Percentiles rank a stretch among this genome's conserved stretches.
Conservation (phyloP, 2,329 filamentous ascomycete genomes). For the Lasiodiplodia sp. region DNA sequence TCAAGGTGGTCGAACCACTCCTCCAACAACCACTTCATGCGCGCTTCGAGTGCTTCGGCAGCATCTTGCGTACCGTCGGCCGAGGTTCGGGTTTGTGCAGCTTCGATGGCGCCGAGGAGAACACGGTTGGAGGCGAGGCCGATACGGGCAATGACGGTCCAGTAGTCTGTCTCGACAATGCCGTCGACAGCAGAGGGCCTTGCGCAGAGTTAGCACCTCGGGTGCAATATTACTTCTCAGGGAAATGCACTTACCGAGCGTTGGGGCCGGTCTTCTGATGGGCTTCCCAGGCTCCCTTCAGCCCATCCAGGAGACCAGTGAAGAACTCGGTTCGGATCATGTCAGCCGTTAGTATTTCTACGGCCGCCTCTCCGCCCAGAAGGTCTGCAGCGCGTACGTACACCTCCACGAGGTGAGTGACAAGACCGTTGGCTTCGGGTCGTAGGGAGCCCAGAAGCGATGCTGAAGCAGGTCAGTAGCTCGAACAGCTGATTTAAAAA, state of each 20-base stretch:
- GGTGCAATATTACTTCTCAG: too few relatives aligned
- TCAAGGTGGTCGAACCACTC: conserved; percentile 74
- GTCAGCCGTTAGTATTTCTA: conserved; percentile 60
- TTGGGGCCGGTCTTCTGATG: conserved; percentile 83
- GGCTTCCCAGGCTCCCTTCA: conserved; percentile 64
- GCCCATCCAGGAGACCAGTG: conserved; percentile 58
- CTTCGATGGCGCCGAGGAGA: conserved; percentile 65
- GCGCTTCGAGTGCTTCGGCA: conserved; percentile 44
- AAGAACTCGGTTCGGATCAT: conserved; percentile 67
- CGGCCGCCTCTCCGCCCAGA: conserved; percentile 59
- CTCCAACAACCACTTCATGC: conserved; percentile 58
- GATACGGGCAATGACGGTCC: conserved; percentile 81
- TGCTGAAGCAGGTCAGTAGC: conserved; percentile 38
- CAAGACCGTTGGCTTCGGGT: conserved; percentile 55
- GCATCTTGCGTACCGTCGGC: conserved; percentile 35
- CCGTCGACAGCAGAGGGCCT: conserved; percentile 74
- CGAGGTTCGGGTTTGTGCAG: conserved; percentile 32
- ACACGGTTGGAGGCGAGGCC: conserved; percentile 74
- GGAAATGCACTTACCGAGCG: conserved; percentile 2
- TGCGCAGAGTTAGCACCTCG: not conserved
- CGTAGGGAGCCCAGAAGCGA: conserved; percentile 56
- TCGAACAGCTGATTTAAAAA: not conserved
- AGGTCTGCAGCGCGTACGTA: conserved; percentile 59
- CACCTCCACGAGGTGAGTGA: conserved; percentile 56
- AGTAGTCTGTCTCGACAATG: conserved; percentile 83